Evolutionary conservation across 164 flowering plant species (phyloP), one percentile per base, ranked within the genome.

Genomic region (Nymphaea colorata): DNA sequence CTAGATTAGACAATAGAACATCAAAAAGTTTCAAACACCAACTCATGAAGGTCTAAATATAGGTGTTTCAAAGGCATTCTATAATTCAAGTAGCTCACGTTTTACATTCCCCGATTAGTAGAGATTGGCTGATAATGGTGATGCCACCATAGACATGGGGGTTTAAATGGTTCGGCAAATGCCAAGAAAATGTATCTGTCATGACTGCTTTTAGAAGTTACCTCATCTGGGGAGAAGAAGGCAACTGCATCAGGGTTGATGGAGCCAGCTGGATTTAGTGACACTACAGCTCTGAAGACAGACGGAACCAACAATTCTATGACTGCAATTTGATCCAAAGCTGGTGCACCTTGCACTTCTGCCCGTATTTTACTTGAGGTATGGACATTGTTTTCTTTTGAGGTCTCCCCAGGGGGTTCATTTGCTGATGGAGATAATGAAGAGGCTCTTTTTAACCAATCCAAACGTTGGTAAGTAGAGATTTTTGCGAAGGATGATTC

Each of bases 201-300:
- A 61, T 4, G 16, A 61, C 6, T 7, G 41, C 64, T 36, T 64
- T 41, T 57, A 61, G 60, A 62, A 66, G 55, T 65, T 80, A 91
- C 98, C 98, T 91, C 99, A 72, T 94, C 97, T 3, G 97, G 97
- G 67, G 97, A 89, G 77, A 91, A 94, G 84, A 94, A 90, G 17
- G 97, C 90, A n/a, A 91, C 93, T 15, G 99, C 86, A 84, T 90
- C 96, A 70, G 99, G 97, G 59, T 86, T 87, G 64, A 77, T 70
- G 62, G 96, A 88, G 59, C 96, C 99, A 63, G 87, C 92, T 44
- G 93, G 92, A 81, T 90, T 91, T 74, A 94, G 77, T 66, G 99
- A 90, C 60, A 94, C 78, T 67, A 91, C 44, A 62, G 87, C 95
- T 79, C 97, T 86, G 76, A 91, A 87, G 67, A 91, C 78, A 64